Conservation (phyloP, 1,139 yeast species). For the Schizosaccharomyces versatilis region DNA sequence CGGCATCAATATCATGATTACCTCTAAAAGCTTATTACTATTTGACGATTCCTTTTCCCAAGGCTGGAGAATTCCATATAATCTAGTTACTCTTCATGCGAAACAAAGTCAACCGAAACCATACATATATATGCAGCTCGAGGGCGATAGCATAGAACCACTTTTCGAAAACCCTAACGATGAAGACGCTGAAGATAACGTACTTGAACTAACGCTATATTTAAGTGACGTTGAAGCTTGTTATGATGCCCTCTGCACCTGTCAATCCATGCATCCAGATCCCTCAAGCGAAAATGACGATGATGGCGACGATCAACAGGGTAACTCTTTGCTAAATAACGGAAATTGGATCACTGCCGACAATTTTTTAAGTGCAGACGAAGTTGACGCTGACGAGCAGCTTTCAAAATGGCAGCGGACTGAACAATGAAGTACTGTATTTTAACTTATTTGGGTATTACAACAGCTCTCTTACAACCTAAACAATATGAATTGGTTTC, state of each 20-base stretch:
- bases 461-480: too few relatives aligned
- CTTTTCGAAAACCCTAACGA: background rate
- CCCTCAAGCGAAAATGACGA: background rate
- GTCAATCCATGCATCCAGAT: conserved; percentile 2
- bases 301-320: background rate
- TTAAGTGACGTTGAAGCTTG: background rate
- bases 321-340: background rate
- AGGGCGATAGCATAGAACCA: background rate
- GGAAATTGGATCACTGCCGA: too few relatives aligned
- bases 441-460: too few relatives aligned
- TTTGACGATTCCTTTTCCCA: background rate
- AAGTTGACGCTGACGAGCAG: too few relatives aligned
- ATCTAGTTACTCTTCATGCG: background rate
- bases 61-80: background rate
- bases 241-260: background rate
- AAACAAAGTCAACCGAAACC: conserved; percentile 2
- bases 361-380: too few relatives aligned
- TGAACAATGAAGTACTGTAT: too few relatives aligned
- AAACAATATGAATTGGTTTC: too few relatives aligned
- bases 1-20: background rate
- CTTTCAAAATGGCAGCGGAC: too few relatives aligned
- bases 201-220: background rate
- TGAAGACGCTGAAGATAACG: background rate
- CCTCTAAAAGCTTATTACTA: background rate
- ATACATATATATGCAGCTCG: background rate